phyloP scores from a whole-genome alignment of 305 asterid species.

The Fraxinus xanthoxyloides region DNA sequence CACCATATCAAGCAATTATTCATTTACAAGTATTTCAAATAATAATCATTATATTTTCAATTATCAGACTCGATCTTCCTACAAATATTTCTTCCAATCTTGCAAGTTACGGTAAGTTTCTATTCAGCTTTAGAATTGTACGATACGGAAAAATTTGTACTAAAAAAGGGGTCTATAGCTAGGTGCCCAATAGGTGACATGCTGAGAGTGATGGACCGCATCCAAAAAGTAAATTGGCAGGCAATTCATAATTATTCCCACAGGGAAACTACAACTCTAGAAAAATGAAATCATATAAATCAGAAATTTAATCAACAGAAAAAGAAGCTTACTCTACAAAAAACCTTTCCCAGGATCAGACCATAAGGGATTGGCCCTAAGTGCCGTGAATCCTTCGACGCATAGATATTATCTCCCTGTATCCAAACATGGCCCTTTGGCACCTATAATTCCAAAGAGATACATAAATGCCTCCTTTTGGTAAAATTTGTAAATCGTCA shows the following conservation, averaged over 20 bases:
- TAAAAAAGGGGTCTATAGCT: neutral
- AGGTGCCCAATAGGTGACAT: neutral
- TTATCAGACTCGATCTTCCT: neutral
- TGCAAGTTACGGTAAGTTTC: neutral
- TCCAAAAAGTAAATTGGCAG: neutral
- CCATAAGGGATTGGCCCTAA: conserved; percentile 81
- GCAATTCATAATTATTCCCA: conserved; percentile 13
- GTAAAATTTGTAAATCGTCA: neutral
- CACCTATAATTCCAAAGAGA: conserved; percentile 47
- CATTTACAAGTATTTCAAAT: neutral
- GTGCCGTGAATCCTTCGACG: conserved; percentile 72
- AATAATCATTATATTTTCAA: neutral
- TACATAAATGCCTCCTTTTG: neutral
- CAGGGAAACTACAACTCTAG: neutral
- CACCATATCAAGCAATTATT: neutral
- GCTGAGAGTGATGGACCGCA: neutral
- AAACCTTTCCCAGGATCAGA: conserved; percentile 63
- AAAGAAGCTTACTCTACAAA: conserved; percentile 58
- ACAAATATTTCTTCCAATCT: neutral
- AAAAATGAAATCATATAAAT: neutral
- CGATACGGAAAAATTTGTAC: neutral
- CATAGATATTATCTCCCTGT: conserved; percentile 86
- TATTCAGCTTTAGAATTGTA: neutral
- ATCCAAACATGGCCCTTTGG: conserved; percentile 95
- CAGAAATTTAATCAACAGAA: conserved; percentile 15